Conservation (phyloP, 371 early-diverging fungal species). For the Actinomortierella ambigua region DNA sequence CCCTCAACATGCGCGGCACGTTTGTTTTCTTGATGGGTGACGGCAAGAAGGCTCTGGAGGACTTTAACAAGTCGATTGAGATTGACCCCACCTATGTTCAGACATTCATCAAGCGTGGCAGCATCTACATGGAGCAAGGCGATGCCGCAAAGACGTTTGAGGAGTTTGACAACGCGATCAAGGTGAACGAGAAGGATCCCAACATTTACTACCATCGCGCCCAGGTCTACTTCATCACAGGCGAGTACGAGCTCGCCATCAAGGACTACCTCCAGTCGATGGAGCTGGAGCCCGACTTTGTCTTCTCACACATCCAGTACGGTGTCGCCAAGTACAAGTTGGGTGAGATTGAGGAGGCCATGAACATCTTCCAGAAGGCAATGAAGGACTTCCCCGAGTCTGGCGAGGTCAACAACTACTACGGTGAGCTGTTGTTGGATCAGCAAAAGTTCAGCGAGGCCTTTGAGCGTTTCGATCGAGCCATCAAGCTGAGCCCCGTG, state of each 20-base stretch:
- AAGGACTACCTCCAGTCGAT: conserved; percentile 86
- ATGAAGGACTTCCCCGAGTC: conserved; percentile 78
- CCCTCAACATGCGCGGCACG: conserved; percentile 86
- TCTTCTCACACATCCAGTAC: conserved; percentile 93
- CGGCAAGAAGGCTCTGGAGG: conserved; percentile 70
- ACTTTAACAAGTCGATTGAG: conserved; percentile 82
- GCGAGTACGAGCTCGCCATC: conserved; percentile 79
- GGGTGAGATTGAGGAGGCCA: conserved; percentile 67
- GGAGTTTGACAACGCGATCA: conserved; percentile 75
- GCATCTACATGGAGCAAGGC: conserved; percentile 85
- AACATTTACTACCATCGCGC: conserved; percentile 84
- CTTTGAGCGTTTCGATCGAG: conserved; percentile 76
- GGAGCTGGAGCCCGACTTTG: conserved; percentile 80
- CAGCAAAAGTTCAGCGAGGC: conserved; percentile 82
- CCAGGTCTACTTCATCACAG: conserved; percentile 73
- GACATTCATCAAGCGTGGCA: conserved; percentile 88
- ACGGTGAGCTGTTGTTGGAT: conserved; percentile 93
- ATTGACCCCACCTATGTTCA: conserved; percentile 80
- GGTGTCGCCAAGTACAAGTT: conserved; percentile 94
- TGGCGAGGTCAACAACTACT: conserved; percentile 95
- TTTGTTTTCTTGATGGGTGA: conserved; percentile 89
- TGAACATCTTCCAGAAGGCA: conserved; percentile 82
- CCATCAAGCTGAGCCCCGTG: conserved; percentile 69
- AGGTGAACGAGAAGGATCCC: conserved; percentile 68
- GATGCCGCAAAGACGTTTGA: conserved; percentile 66